Evolutionary conservation across 768 basidiomycete species (phyloP), one percentile per base, ranked within the genome.

Genomic region (Mycena latifolia): DNA sequence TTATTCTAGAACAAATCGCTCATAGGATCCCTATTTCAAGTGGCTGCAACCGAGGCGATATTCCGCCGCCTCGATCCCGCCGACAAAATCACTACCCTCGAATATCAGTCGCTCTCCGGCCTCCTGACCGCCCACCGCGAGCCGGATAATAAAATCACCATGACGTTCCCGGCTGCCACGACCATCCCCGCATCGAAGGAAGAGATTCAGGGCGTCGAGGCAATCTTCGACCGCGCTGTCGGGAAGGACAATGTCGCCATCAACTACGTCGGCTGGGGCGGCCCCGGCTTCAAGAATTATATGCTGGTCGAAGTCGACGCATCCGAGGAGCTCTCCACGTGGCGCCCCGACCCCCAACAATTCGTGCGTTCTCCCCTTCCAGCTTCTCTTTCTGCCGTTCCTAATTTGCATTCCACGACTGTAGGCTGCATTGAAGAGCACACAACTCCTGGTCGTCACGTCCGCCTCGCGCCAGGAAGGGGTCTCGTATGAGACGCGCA

Each of bases 401-500:
- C 48, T 51, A 11, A 61, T 8, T 6, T 25, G 10, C 22, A 24
- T 41, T 0, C 25, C 28, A 29, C 29, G 11, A 12, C 20, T n/a
- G 6, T 4, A 67, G 65, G 43, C 33, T 6, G 51, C 45, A 33
- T 37, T 67, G 10, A 31, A 39, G 0, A 55, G 60, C 5, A 67
- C 55, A 1, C 55, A 67, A 6, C 57, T 67, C 24, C 25, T 67
- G 11, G 65, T 67, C 2, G 65, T 67, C 15, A 47, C 65, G 0
- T 61, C 65, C 1, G 65, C 60, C 0, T 25, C 59, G 24, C 47
- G 31, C 17, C 18, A 45, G 15, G 17, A 3, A 2, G 65, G 59
- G 0, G 47, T 66, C 17, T 55, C 60, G n/a, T 66, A 66, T 25
- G 59, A 61, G 35, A 66, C 60, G 8, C 65, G 65, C 3, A 66